Evolutionary conservation across 2,329 filamentous ascomycete genomes (phyloP), one percentile per base, ranked within the genome.

Genomic region (Colletotrichum cereale): DNA sequence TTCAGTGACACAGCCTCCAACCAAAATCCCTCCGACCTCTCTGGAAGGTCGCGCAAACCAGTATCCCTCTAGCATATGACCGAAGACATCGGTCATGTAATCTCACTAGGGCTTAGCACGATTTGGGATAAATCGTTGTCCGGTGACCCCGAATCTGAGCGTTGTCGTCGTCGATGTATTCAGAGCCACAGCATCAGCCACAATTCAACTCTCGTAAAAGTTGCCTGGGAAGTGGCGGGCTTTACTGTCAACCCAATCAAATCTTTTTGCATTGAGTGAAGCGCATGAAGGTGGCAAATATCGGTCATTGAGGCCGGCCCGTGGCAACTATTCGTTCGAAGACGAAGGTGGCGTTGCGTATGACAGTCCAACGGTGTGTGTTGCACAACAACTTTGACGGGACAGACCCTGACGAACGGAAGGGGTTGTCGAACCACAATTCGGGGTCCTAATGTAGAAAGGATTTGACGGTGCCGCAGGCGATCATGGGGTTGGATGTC

Each of bases 401-500:
- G 11, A 7, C 18, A 12, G 31, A 21, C 61, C 12, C 61, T 42
- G 21, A 6, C 40, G 48, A 53, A 56, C 21, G 4, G 8, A 29
- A 36, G 12, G 29, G 31, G 10, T 16, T 6, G 8, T 52, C 24
- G 47, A 50, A 36, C 42, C 64, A 44, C 40, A 61, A 7, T 56
- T 16, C 31, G 57, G 56, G 53, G n/a, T 21, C 50, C 48, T 21
- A 21, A 34, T 57, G 29, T 40, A 42, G 56, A 52, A 29, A 57
- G 36, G 29, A 52, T 36, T 31, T 57, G 67, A 36, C 36, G 36
- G 34, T 50, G 48, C 29, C 42, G 14, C 31, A 36, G 64, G n/a
- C 57, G 67, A 71, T 62, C 57, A 29, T 42, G 55, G 48, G 31
- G 24, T 31, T 56, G 50, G 29, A 44, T 44, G 57, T 44, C 50